These are phyloP conservation scores for Aspergillus sp. DNA, from an alignment of 2,329 filamentous ascomycete genomes.

Conservation along the genomic window DNA sequence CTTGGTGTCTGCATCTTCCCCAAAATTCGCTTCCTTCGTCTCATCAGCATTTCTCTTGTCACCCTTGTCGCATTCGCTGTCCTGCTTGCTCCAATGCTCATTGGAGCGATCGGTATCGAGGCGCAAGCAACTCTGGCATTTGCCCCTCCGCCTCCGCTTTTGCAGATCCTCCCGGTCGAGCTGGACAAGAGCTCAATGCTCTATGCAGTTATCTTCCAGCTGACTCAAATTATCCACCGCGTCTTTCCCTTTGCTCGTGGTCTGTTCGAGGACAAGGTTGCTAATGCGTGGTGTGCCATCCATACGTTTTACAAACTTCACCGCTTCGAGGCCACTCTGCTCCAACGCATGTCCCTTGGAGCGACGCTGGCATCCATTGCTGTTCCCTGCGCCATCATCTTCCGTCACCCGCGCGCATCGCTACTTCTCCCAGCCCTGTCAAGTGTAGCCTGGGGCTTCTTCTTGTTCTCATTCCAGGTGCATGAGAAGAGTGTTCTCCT, in stretches of 20 bases:
- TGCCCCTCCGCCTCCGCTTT: slow-evolving; percentile 64
- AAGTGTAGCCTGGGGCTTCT: slow-evolving; percentile 91
- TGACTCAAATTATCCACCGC: slow-evolving; percentile 84
- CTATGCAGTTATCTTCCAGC: slow-evolving; percentile 74
- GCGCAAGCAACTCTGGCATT: slow-evolving; percentile 64
- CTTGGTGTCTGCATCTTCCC: slow-evolving; percentile 84
- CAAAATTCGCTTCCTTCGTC: slow-evolving; percentile 64
- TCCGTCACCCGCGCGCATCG: slow-evolving; percentile 74
- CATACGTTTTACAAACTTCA: slow-evolving; percentile 89
- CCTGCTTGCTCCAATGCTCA: slow-evolving; percentile 72
- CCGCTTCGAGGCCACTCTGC: slow-evolving; percentile 66
- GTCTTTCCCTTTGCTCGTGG: slow-evolving; percentile 95
- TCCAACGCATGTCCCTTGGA: slow-evolving; percentile 74
- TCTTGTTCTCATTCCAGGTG: slow-evolving; percentile 95
- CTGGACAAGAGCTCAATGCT: slow-evolving; percentile 68
- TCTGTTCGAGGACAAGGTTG: slow-evolving; percentile 97
- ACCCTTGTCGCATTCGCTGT: slow-evolving; percentile 74
- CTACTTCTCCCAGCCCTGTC: slow-evolving; percentile 79
- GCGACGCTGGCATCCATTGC: slow-evolving; percentile 76
- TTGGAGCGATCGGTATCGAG: slow-evolving; percentile 70
- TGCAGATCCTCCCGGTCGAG: slow-evolving; percentile 58
- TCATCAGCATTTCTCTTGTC: slow-evolving; percentile 72
- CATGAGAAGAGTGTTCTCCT: slow-evolving; percentile 97
- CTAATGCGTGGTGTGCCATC: slow-evolving; percentile 94
- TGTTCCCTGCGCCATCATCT: slow-evolving; percentile 76